phyloP scores from a whole-genome alignment of 768 basidiomycete genomes.

The Nevesoporus exiguus region DNA sequence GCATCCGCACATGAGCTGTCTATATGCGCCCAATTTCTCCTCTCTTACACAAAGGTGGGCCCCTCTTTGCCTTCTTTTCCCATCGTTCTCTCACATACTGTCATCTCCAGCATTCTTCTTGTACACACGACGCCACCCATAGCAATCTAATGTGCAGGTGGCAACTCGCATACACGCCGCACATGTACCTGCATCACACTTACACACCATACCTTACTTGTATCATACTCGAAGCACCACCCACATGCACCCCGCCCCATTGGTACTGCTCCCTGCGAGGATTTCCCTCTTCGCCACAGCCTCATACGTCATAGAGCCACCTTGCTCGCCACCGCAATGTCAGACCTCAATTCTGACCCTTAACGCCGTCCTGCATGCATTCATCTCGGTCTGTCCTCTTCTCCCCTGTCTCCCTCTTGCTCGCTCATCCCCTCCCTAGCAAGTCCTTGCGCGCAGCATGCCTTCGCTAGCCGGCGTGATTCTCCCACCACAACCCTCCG shows the following conservation, averaged over 20 bases:
- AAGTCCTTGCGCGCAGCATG: conserved; percentile 47
- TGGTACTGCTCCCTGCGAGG: conserved; percentile 1
- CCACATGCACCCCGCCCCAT: conserved; percentile 11
- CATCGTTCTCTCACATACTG: conserved; percentile 17
- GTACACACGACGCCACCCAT: conserved; percentile 7
- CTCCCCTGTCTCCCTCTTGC: background rate
- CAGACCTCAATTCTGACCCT: conserved; percentile 17
- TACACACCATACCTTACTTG: conserved; percentile 23
- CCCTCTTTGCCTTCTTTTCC: background rate
- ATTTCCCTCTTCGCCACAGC: conserved; percentile 7
- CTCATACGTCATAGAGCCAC: conserved; percentile 25
- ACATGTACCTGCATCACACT: conserved; percentile 28
- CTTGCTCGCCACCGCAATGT: conserved; percentile 14
- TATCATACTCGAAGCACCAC: conserved; percentile 21
- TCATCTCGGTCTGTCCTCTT: conserved; percentile 39
- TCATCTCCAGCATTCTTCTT: conserved; percentile 9
- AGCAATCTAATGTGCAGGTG: conserved; percentile 8
- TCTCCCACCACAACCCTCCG: conserved; percentile 59
- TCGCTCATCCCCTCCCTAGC: conserved; percentile 4
- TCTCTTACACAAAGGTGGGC: conserved; percentile 10
- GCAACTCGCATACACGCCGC: conserved; percentile 17
- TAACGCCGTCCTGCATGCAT: conserved; percentile 37
- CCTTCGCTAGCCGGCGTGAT: conserved; percentile 59
- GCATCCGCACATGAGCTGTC: conserved; percentile 12
- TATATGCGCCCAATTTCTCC: conserved; percentile 3